Evolutionary conservation across 768 basidiomycete species (phyloP), one percentile per base, ranked within the genome.

Genomic region (Pleurotus eryngii): DNA sequence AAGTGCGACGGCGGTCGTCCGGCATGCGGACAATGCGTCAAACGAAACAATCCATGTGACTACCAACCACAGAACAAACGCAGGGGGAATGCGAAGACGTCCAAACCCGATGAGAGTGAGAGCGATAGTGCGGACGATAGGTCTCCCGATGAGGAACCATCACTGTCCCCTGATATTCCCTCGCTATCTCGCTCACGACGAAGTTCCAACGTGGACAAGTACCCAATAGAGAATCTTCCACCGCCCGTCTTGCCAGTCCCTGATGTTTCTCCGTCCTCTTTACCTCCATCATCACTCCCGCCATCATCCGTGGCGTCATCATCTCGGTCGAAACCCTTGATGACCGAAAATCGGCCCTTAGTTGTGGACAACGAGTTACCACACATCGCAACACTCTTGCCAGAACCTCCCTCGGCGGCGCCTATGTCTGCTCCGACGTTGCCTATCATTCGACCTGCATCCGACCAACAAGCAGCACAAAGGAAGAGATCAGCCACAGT

Each of bases 1-100:
- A 92, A 92, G 76, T 93, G 91, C 69, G 91, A 93, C 64, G 91
- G 91, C 49, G 88, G 87, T 42, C 83, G 89, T 49, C 91, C 91
- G 6, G 87, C 90, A 12, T 93, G 91, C 67, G 77, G 83, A 47
- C 91, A 93, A 68, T 93, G 91, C 67, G 73, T 84, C 59, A 92
- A 92, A 70, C 84, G 91, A 49, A 81, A 81, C 47, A 84, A 91
- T 63, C 72, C 83, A 14, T 93, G 91, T 70, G 90, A 92, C 66
- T 93, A 92, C 63, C 85, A 84, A 81, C 83, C 85, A 14, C 85
- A 82, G 63, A 84, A 83, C 70, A 91, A 89, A 69, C 85, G 89
- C 37, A 85, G 90, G 53, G 83, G 83, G 46, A 81, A 80, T 30
- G 67, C 77, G 48, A 54, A 59, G 78, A 81, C 64, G 80, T 82